These are phyloP conservation scores for Groenewaldozyma auringiensis DNA, from an alignment of 1,139 yeast genomes.

Conservation along the genomic window DNA sequence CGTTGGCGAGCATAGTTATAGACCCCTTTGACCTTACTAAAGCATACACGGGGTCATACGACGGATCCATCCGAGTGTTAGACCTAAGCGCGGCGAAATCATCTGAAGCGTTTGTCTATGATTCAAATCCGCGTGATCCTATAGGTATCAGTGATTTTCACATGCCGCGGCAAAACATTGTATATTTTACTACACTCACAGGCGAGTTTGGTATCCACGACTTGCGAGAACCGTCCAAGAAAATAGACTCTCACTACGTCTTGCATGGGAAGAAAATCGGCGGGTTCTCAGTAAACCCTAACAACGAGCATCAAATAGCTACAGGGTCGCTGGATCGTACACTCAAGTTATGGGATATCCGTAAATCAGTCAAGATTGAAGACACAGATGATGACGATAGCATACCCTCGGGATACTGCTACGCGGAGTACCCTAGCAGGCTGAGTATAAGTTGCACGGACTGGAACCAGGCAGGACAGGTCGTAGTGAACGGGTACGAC, in stretches of 20 bases:
- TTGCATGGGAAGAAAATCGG: constrained; percentile 89
- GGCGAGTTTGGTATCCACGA: constrained; percentile 76
- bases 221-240: constrained; percentile 39
- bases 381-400: constrained; percentile 36
- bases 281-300: constrained; percentile 73
- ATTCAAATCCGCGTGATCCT: constrained; percentile 24
- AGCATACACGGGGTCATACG: constrained; percentile 70
- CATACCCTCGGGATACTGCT: constrained; percentile 42
- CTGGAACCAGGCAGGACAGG: constrained; percentile 67
- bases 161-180: constrained; percentile 44
- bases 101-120: constrained; percentile 40
- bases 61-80: constrained; percentile 70
- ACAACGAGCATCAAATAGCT: constrained; percentile 50
- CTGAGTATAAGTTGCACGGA: constrained; percentile 79
- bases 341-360: constrained; percentile 76
- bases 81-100: constrained; percentile 59
- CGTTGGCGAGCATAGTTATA: constrained; percentile 57
- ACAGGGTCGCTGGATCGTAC: constrained; percentile 86
- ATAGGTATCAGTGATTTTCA: constrained; percentile 44
- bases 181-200: constrained; percentile 66
- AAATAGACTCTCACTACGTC: constrained; percentile 37
- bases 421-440: constrained; percentile 62
- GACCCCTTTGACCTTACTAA: constrained; percentile 45
- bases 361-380: constrained; percentile 43
- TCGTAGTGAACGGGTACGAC: constrained; percentile 91